A percentile compares a stretch with the other conserved stretches of the same genome.
Evolutionary conservation across 2,329 filamentous ascomycete species (phyloP).

Genomic region (Aspergillus fructus): DNA sequence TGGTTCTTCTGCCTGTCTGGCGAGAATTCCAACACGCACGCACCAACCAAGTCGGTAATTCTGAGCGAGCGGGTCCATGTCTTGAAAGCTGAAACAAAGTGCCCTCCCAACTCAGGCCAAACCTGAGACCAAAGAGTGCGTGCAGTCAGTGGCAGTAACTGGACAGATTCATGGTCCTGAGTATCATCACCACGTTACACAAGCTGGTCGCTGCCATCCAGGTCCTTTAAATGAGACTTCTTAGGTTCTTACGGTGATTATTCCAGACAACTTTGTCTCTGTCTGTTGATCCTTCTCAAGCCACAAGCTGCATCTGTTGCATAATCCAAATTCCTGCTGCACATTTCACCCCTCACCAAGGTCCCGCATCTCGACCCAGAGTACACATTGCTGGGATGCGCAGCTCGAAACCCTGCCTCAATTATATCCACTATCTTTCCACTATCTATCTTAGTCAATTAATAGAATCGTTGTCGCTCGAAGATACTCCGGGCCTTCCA

Average conservation of each 20-base stretch:
- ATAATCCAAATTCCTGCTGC: constrained; percentile 3
- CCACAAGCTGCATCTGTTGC: constrained; percentile 5
- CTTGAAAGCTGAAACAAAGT: constrained; percentile 14
- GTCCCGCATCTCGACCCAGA: not conserved
- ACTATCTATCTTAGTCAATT: not conserved
- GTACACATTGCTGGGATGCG: constrained; percentile 1
- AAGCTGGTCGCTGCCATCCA: not conserved
- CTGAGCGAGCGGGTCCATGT: constrained; percentile 11
- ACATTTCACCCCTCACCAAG: not conserved
- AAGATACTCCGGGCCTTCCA: not conserved
- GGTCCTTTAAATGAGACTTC: constrained; percentile 5
- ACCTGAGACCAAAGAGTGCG: not conserved
- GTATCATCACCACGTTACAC: not conserved
- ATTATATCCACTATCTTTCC: not conserved
- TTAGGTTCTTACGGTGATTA: constrained; percentile 13
- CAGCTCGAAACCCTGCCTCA: not conserved
- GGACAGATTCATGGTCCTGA: no score
- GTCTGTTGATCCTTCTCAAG: constrained; percentile 8
- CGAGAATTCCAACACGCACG: not conserved
- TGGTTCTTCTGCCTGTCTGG: not conserved
- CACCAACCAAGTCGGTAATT: constrained; percentile 7
- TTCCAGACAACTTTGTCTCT: constrained; percentile 7
- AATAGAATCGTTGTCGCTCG: not conserved
- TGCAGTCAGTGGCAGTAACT: not conserved
- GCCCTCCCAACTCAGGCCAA: not conserved